Base-by-base conservation (phyloP, 345 rosid genomes). In the Salix viminalis region DNA sequence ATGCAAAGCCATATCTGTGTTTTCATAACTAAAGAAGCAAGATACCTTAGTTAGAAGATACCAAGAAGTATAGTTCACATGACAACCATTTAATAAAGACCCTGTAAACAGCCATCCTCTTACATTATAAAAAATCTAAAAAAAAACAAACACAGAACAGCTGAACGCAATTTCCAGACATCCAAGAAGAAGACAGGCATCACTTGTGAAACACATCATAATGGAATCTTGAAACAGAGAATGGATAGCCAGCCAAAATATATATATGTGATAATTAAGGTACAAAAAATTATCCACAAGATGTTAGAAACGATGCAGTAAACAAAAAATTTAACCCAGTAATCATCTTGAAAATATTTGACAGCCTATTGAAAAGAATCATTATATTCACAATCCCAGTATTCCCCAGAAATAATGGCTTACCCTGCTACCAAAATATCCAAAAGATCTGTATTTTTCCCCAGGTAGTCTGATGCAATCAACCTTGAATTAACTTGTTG, bases 381-480 rank as follows among this genome's bases (percentile, higher is more conserved):
- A 26, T 24, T 24, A 24, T 24, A 24, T 24, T 24, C 26, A 24
- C 26, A 24, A 24, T 24, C 26, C 26, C 41, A 30, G 6, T 50
- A 28, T 28, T 7, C 24, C 41, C 70, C 50, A 41, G 65, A 2
- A 28, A n/a, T 30, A 64, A 5, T 18, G 73, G 67, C 80, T 87
- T 83, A 96, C 98, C 99, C 99, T 64, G 82, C 73, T 42, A 92
- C 75, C 72, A 96, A 75, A 76, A 84, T 85, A 80, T 93, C 98
- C 87, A 96, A 86, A 76, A 96, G 98, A 85, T 96, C 96, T 0
- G 88, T 83, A 56, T 93, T 92, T 46, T 90, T 87, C 80, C 90
- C 99, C 73, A 92, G 83, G 86, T 91, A 93, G 48, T 93, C 97
- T 79, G 97, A 96, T 2, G 98, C 94, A 84, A 93, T 96, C 91